phyloP scores from a whole-genome alignment of 2,329 filamentous ascomycete species.

The Erysiphe neolycopersici region DNA sequence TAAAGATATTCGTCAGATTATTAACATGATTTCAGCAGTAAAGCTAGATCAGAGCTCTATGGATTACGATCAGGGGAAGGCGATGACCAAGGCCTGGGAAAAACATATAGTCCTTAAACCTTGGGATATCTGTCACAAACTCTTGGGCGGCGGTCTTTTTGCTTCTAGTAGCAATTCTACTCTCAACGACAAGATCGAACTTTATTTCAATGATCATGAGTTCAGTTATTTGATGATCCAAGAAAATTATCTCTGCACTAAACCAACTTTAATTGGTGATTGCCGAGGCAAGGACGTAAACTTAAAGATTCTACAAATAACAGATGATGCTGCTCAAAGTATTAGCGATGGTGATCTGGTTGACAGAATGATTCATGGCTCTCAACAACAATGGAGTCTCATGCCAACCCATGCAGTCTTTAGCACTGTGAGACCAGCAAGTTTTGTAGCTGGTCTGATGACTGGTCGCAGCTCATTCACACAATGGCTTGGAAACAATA shows the following conservation, averaged over 20 bases:
- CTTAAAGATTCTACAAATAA: conserved; percentile 62
- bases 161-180: conserved; percentile 57
- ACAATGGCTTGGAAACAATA: conserved; percentile 85
- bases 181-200: conserved; percentile 89
- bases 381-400: conserved; percentile 91
- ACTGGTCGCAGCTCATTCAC: conserved; percentile 51
- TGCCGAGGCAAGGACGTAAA: conserved; percentile 30
- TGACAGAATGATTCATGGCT: conserved; percentile 93
- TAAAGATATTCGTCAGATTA: conserved; percentile 88
- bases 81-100: conserved; percentile 95
- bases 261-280: conserved; percentile 36
- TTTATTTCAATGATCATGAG: conserved; percentile 98
- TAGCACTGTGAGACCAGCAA: conserved; percentile 77
- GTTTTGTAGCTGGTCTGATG: conserved; percentile 59
- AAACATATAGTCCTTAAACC: conserved; percentile 92
- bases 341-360: conserved; percentile 94
- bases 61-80: conserved; percentile 63
- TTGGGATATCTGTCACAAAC: conserved; percentile 92
- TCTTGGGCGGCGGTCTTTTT: conserved; percentile 72
- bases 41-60: conserved; percentile 65
- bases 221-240: conserved; percentile 96
- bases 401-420: conserved; percentile 95
- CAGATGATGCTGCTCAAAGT: conserved; percentile 71
- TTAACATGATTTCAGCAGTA: conserved; percentile 92
- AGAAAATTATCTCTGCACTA: conserved; percentile 81